Conservation (phyloP, 805 yeast species). For the Metschnikowia santaceciliae region DNA sequence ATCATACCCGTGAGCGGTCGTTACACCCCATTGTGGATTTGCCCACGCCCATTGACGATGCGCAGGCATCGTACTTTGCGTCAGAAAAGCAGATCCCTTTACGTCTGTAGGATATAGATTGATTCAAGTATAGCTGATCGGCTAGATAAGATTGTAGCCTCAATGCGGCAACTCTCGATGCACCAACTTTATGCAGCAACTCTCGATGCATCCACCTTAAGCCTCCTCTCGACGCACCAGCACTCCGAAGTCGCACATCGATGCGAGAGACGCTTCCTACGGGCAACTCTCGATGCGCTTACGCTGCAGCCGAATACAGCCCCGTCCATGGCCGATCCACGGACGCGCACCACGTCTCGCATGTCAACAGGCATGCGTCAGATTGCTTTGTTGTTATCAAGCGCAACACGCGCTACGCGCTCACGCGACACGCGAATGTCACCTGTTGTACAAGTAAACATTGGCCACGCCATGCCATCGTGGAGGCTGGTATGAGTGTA, state of each 20-base stretch:
- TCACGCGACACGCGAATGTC: background rate
- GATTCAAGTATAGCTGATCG: background rate
- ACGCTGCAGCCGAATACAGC: too few relatives aligned
- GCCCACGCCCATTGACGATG: conserved; percentile 27
- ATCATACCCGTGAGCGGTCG: conserved; percentile 3
- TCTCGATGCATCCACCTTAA: too few relatives aligned
- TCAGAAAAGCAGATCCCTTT: conserved; percentile 5
- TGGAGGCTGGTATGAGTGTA: background rate
- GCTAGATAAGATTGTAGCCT: background rate
- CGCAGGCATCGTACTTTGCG: conserved; percentile 6
- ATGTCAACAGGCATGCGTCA: background rate
- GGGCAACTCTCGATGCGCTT: background rate
- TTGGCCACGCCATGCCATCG: background rate
- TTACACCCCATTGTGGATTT: conserved; percentile 23
- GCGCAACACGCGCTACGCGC: background rate
- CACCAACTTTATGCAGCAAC: background rate
- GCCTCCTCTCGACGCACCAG: too few relatives aligned
- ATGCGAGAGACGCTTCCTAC: background rate
- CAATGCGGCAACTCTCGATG: background rate
- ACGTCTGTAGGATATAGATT: conserved; percentile 3
- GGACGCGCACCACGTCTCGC: background rate
- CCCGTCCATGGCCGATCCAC: background rate
- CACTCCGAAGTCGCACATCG: too few relatives aligned
- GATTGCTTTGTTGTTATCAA: background rate
- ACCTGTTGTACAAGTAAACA: background rate